These are phyloP conservation scores for Phaseolus coccineus DNA, from an alignment of 331 rosid genomes.

Conservation along the genomic window DNA sequence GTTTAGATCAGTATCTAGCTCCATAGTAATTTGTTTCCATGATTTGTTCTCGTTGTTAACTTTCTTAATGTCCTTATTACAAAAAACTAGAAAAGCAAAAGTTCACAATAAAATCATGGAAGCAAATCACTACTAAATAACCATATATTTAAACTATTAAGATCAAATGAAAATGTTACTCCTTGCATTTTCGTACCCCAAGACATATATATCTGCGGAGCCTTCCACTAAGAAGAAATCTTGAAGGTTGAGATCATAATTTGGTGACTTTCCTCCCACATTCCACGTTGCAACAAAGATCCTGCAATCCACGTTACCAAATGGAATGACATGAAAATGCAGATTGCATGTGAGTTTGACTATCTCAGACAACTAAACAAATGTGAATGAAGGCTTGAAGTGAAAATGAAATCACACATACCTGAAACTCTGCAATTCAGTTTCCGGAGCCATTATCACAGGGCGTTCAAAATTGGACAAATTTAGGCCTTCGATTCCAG, in stretches of 20 bases:
- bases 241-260: slow-evolving; percentile 77
- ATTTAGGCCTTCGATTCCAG: slow-evolving; percentile 76
- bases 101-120: neutral
- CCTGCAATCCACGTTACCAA: slow-evolving; percentile 49
- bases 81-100: neutral
- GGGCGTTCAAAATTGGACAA: slow-evolving; percentile 67
- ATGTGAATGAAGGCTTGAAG: slow-evolving; percentile 3
- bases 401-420: slow-evolving; percentile 38
- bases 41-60: neutral
- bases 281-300: slow-evolving; percentile 93
- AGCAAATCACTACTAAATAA: neutral
- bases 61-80: neutral
- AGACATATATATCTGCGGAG: slow-evolving; percentile 77
- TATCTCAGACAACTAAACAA: neutral
- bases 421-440: slow-evolving; percentile 71
- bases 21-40: neutral
- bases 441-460: slow-evolving; percentile 53
- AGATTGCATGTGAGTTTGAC: slow-evolving; percentile 19
- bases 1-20: neutral
- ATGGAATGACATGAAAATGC: slow-evolving; percentile 9
- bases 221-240: slow-evolving; percentile 88
- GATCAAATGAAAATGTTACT: neutral
- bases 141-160: neutral
- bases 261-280: slow-evolving; percentile 90
- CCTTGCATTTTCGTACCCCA: slow-evolving; percentile 63